Base-by-base conservation (phyloP, 352 stramenopile species). In the Pythium volutum region DNA sequence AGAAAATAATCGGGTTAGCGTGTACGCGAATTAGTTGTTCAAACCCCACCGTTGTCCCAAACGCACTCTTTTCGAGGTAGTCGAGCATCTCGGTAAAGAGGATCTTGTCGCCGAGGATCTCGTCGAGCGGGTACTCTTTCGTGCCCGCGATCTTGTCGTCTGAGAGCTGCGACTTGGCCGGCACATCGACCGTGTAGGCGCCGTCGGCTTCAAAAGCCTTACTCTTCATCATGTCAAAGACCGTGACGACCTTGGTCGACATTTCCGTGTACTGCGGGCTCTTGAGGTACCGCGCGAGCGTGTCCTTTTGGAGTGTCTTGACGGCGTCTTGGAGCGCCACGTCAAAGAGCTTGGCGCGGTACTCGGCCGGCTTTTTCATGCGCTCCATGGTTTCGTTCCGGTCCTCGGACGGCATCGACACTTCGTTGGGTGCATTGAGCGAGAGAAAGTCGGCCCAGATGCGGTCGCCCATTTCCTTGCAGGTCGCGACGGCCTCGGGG, bases 361-460 rank as follows among this genome's bases (percentile, higher is more conserved):
- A 91, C 73, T 92, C 80, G 29, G 74, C 82, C 4, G 84, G 84
- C 25, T 78, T 85, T 58, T 93, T 89, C 81, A 93, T 91, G 41
- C 84, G 80, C 55, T 91, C 79, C 74, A 91, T 82, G 7, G 84
- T 91, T 68, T 82, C 72, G 22, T 89, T 76, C 11, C 84, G 81
- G 62, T 93, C 84, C 38, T 93, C 80, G 0, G 78, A 89, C 18
- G 82, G 81, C 42, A 93, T 68, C 69, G 79, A 90, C 60, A 93
- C 81, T 63, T 93, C 84, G 63, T 91, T 91, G 1, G 84, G 84
- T 12, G 81, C 91, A 71, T 93, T 93, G 49, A 89, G 71, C 39
- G 82, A 93, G 36, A 93, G 59, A 70, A 74, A 93, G 66, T 93
- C 82, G 33, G 84, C 80, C 80, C 80, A 93, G 59, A 93, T 93